Evolutionary conservation across 345 rosid species (phyloP).

Genomic region (Gossypioides kirkii): DNA sequence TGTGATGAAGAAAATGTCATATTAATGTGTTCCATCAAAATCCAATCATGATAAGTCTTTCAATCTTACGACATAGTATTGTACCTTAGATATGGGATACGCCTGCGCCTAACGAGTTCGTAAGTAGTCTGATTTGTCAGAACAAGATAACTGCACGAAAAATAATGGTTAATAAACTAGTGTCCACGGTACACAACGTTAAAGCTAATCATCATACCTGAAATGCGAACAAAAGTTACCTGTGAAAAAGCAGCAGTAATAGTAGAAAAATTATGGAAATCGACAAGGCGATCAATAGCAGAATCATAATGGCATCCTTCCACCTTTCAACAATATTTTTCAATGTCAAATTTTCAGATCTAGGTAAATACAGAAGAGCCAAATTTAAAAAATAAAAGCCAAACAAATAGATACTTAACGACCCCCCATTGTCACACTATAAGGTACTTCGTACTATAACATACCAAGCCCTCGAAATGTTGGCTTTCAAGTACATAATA

Average conservation of each 20-base stretch:
- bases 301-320: constrained; percentile 72
- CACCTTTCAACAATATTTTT: constrained; percentile 65
- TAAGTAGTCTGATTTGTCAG: constrained; percentile 92
- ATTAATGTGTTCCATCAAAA: background rate
- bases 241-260: constrained; percentile 80
- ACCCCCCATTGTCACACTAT: background rate
- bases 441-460: constrained; percentile 10
- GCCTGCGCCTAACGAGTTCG: constrained; percentile 64
- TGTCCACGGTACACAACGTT: background rate
- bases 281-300: constrained; percentile 52
- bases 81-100: constrained; percentile 74
- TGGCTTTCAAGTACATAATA: constrained; percentile 55
- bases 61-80: too few species aligned
- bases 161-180: constrained; percentile 2
- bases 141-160: constrained; percentile 76
- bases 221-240: constrained; percentile 35
- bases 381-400: background rate
- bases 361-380: background rate
- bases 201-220: constrained; percentile 3
- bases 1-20: background rate
- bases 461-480: constrained; percentile 71
- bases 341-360: constrained; percentile 7
- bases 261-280: constrained; percentile 70
- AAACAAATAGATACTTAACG: background rate
- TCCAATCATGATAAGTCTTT: background rate